Evolutionary conservation across 805 yeast species (phyloP).

Genomic region (Maudiozyma pseudohumilis): DNA sequence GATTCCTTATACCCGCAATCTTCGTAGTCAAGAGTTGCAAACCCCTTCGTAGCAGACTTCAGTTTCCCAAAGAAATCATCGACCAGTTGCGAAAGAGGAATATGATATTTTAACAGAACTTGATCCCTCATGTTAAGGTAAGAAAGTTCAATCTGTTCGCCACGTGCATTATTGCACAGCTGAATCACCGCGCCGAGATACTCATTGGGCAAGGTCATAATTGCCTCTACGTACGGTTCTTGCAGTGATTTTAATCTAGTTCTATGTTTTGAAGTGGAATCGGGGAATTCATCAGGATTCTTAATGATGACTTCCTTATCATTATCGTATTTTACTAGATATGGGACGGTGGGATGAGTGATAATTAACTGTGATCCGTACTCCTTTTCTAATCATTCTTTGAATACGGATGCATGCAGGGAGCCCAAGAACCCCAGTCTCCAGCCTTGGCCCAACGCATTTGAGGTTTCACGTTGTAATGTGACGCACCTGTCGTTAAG

Average conservation of each 20-base stretch:
- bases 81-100: slow-evolving; percentile 83
- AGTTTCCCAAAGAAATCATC: slow-evolving; percentile 93
- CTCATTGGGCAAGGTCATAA: slow-evolving; percentile 85
- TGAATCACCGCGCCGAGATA: slow-evolving; percentile 81
- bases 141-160: slow-evolving; percentile 68
- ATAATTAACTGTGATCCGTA: slow-evolving; percentile 87
- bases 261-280: slow-evolving; percentile 23
- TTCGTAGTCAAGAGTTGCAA: slow-evolving; percentile 90
- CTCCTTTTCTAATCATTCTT: slow-evolving; percentile 84
- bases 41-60: slow-evolving; percentile 83
- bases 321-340: slow-evolving; percentile 57
- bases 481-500: slow-evolving; percentile 89
- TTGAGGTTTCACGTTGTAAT: slow-evolving; percentile 80
- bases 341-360: slow-evolving; percentile 95
- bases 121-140: slow-evolving; percentile 66
- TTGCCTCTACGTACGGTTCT: slow-evolving; percentile 87
- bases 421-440: slow-evolving; percentile 91
- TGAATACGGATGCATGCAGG: slow-evolving; percentile 88
- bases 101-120: slow-evolving; percentile 63
- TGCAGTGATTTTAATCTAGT: slow-evolving; percentile 37
- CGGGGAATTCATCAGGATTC: slow-evolving; percentile 92
- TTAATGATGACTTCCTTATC: slow-evolving; percentile 60
- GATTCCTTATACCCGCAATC: slow-evolving; percentile 79
- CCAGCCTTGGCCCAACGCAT: slow-evolving; percentile 97
- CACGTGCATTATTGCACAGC: slow-evolving; percentile 76